A percentile compares a stretch with the other conserved stretches of the same genome.
Evolutionary conservation across 164 flowering plant species (phyloP).

Genomic region (Houttuynia cordata): DNA sequence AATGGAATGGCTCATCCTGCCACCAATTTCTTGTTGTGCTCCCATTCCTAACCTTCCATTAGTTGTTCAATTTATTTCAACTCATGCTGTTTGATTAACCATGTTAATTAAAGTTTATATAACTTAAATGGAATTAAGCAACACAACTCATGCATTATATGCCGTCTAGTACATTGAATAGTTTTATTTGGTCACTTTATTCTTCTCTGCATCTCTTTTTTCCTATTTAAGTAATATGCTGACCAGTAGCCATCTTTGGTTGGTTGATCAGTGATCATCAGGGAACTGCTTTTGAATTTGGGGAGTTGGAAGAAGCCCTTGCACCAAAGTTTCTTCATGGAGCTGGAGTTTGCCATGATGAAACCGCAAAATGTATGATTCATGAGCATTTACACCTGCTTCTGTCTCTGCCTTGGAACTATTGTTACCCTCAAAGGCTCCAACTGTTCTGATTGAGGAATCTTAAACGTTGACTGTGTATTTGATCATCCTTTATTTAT

Average conservation of each 20-base stretch:
- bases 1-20: constrained; percentile 38
- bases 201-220: not conserved
- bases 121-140: too few species aligned
- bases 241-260: constrained; percentile 7
- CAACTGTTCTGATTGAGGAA: constrained; percentile 14
- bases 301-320: constrained; percentile 88
- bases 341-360: constrained; percentile 52
- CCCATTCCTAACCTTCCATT: not conserved
- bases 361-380: constrained; percentile 51
- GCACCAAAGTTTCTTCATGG: constrained; percentile 51
- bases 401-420: constrained; percentile 18
- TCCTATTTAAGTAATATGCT: constrained; percentile 3
- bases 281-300: constrained; percentile 77
- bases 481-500: not conserved
- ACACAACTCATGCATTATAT: not conserved
- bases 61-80: too few species aligned
- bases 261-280: constrained; percentile 48
- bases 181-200: constrained; percentile 1
- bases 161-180: not conserved
- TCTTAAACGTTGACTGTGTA: not conserved
- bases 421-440: constrained; percentile 29
- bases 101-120: too few species aligned
- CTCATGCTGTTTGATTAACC: too few species aligned
- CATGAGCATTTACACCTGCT: not conserved
- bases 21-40: constrained; percentile 39